phyloP scores from a whole-genome alignment of 805 yeast genomes.

The Metschnikowia lachancei region DNA sequence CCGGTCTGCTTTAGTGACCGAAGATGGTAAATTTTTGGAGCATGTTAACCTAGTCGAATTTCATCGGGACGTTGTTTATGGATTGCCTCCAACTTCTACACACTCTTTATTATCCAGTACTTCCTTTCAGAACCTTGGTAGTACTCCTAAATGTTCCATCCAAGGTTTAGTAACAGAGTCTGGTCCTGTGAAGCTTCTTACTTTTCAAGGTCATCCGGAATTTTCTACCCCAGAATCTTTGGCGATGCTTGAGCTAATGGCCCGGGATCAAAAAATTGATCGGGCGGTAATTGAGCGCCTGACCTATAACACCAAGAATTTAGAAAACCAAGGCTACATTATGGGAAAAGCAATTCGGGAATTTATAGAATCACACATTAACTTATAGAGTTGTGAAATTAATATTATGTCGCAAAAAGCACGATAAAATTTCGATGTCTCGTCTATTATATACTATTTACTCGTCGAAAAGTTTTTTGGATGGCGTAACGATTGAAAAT shows the following conservation, averaged over 20 bases:
- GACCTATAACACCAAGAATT: conserved; percentile 28
- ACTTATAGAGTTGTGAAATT: conserved; percentile 1
- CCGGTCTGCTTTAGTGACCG: conserved; percentile 33
- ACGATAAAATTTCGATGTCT: neutral
- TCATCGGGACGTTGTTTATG: conserved; percentile 41
- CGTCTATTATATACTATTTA: conserved; percentile 2
- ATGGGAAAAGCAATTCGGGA: conserved; percentile 36
- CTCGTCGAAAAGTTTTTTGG: conserved; percentile 21
- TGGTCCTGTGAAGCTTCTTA: conserved; percentile 49
- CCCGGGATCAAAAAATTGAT: conserved; percentile 22
- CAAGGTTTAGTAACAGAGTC: conserved; percentile 61
- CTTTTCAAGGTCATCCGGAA: conserved; percentile 93
- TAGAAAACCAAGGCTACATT: conserved; percentile 40
- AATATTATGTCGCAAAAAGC: neutral
- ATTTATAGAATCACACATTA: conserved; percentile 25
- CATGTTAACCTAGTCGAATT: conserved; percentile 37
- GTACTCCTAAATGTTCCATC: conserved; percentile 50
- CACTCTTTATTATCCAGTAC: conserved; percentile 21
- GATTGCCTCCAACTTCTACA: conserved; percentile 36
- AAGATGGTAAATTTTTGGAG: conserved; percentile 53
- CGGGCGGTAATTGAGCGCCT: conserved; percentile 27
- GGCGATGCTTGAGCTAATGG: conserved; percentile 24
- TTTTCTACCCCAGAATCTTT: conserved; percentile 43
- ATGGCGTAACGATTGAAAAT: conserved; percentile 37
- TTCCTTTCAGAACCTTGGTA: conserved; percentile 44